Conservation (phyloP, 2,329 filamentous ascomycete species). For the Aspergillus sojae region DNA sequence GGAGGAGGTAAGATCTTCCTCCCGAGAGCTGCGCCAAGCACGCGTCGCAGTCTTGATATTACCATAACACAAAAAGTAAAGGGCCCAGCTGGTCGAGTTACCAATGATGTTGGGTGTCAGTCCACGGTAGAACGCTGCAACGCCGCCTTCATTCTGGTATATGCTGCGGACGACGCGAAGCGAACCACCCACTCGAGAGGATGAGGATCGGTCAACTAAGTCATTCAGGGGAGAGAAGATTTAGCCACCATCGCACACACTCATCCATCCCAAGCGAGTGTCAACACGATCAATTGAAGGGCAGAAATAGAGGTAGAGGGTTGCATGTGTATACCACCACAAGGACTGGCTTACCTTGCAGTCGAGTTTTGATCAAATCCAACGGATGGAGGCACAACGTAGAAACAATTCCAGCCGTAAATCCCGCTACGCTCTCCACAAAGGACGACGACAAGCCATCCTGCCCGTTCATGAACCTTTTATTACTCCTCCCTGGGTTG, state of each 20-base stretch:
- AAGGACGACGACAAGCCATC: constrained; percentile 71
- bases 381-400: constrained; percentile 89
- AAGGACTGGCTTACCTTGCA: constrained; percentile 68
- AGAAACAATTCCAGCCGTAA: constrained; percentile 83
- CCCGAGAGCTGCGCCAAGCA: constrained; percentile 36
- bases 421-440: constrained; percentile 85
- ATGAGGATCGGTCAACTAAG: constrained; percentile 55
- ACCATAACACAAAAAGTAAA: constrained; percentile 82
- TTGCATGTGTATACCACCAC: not conserved
- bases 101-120: constrained; percentile 88
- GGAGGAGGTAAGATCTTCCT: constrained; percentile 54
- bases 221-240: constrained; percentile 21
- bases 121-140: constrained; percentile 81
- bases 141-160: constrained; percentile 56
- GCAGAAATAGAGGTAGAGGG: not conserved
- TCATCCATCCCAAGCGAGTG: not conserved
- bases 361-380: constrained; percentile 93
- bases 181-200: constrained; percentile 55
- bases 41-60: constrained; percentile 61
- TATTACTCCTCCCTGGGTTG: constrained; percentile 1
- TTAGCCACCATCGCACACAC: not conserved
- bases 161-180: constrained; percentile 57
- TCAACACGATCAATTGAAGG: not conserved
- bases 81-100: constrained; percentile 85
- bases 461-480: constrained; percentile 46